Evolutionary conservation across 768 basidiomycete genomes (phyloP), one percentile per base, ranked within the genome.

Genomic region (Calocera viscosa): DNA sequence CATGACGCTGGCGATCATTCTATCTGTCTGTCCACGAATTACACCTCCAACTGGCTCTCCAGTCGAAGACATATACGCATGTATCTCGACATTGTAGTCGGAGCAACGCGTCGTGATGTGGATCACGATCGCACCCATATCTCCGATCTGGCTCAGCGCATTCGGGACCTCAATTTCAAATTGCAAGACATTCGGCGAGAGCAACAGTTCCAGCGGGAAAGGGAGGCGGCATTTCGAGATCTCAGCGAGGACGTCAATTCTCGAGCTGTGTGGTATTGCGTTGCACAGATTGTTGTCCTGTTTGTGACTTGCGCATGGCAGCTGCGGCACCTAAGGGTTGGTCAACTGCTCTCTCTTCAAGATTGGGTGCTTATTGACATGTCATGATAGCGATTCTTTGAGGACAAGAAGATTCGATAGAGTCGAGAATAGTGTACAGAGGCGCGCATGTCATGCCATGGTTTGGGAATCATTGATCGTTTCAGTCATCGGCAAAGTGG

Each of bases 1-100:
- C 93, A 96, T 75, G 92, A 94, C 68, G 83, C 94, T 32, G 94
- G 94, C 63, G 96, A 98, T 80, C 96, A 99, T 79, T 87, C 90
- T 65, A 96, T 99, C 74, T 99, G 96, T 75, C 84, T 98, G 64
- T 91, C 91, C 5, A 90, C 91, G 22, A 95, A 95, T 76, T 89
- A 92, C 77, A 87, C 91, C 32, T 77, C 79, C 1, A 85, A 90
- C 17, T 95, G 91, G 92, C 90, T 90, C 76, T 82, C 83, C 67
- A 83, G 80, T 72, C 85, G 91, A 1, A 72, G 77, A 19, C 94
- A 97, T 75, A 90, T 99, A 69, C 91, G 91, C 53, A 84, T 99
- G 68, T 89, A 97, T 79, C 85, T 99, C 71, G 96, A 98, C 73
- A 83, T 99, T 66, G 86, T 91, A 65, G 91, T 98, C 65, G 96